Evolutionary conservation across 1,139 yeast species (phyloP).

Genomic region (Meyerozyma smithsonii): DNA sequence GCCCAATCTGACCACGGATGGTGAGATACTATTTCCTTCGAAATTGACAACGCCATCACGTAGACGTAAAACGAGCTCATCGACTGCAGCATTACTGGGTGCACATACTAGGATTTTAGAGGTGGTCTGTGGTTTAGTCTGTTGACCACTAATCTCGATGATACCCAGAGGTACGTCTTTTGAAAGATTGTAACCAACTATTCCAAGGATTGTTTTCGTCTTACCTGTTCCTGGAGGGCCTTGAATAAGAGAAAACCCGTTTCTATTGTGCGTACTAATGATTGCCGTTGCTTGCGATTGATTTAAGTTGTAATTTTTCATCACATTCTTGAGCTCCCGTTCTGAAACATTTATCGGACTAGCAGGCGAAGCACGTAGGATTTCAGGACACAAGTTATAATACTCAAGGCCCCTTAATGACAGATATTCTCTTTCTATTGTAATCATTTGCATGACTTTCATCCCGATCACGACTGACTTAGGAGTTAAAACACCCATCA

Average conservation of each 20-base stretch:
- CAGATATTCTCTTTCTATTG: slow-evolving; percentile 88
- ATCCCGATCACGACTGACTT: slow-evolving; percentile 60
- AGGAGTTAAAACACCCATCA: slow-evolving; percentile 57
- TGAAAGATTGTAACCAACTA: slow-evolving; percentile 70
- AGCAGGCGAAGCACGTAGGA: slow-evolving; percentile 63
- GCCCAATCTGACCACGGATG: slow-evolving; percentile 85
- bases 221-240: slow-evolving; percentile 99
- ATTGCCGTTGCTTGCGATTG: slow-evolving; percentile 89
- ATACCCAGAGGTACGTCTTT: slow-evolving; percentile 21
- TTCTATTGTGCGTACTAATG: slow-evolving; percentile 57
- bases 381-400: slow-evolving; percentile 65
- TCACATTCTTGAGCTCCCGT: slow-evolving; percentile 33
- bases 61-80: slow-evolving; percentile 85
- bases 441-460: slow-evolving; percentile 79
- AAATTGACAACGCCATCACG: slow-evolving; percentile 63
- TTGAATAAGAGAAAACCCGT: slow-evolving; percentile 87
- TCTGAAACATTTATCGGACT: slow-evolving; percentile 30
- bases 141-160: slow-evolving; percentile 30
- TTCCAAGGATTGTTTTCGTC: slow-evolving; percentile 91
- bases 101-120: slow-evolving; percentile 80
- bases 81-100: slow-evolving; percentile 99
- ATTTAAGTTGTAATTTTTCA: slow-evolving; percentile 58
- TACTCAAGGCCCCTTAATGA: slow-evolving; percentile 78
- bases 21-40: slow-evolving; percentile 54
- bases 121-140: slow-evolving; percentile 13